Base-by-base conservation (phyloP, 768 basidiomycete species). In the Trametes coccinea region DNA sequence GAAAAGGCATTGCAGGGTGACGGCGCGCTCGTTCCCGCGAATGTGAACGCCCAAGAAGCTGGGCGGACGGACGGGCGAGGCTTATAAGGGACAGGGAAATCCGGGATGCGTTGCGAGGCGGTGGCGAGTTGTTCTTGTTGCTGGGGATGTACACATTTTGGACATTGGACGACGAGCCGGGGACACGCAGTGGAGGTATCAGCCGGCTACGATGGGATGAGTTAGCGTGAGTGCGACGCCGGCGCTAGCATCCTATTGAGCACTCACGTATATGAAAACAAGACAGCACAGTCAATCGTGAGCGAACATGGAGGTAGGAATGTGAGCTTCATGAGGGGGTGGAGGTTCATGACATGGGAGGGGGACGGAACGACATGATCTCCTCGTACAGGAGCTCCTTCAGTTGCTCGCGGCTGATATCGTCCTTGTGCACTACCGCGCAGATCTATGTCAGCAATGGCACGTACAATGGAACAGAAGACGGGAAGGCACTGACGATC, bases 361-460 rank as follows among this genome's bases (percentile, higher is more conserved):
- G 77, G 0, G 92, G 88, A 60, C 84, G 80, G 85, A 96, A 98
- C 33, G 86, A 81, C 84, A 93, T 88, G 77, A 98, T 95, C 77
- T 98, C 96, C 60, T 95, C 92, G 74, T 93, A 98, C 27, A 96
- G 79, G 47, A 96, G 82, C 71, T 93, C 89, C 78, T 98, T 98
- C 65, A 99, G 82, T 74, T 97, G 93, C 73, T 98, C 96, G 31
- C 93, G 84, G 71, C 89, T 92, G 78, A 97, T 94, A 64, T 93
- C 92, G 67, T 97, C 95, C 80, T 98, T 96, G 80, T 95, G 90
- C 66, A 93, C 91, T 92, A 47, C 11, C 73, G 34, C 34, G 34
- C 34, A 37, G 17, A 47, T 31, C 37, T 49, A 37, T 44, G 47
- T 56, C 5, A 47, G 53, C 27, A 43, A 27, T 40, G 2, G 4